phyloP scores from a whole-genome alignment of 2,329 filamentous ascomycete genomes.

The Cyphellophora europaea region DNA sequence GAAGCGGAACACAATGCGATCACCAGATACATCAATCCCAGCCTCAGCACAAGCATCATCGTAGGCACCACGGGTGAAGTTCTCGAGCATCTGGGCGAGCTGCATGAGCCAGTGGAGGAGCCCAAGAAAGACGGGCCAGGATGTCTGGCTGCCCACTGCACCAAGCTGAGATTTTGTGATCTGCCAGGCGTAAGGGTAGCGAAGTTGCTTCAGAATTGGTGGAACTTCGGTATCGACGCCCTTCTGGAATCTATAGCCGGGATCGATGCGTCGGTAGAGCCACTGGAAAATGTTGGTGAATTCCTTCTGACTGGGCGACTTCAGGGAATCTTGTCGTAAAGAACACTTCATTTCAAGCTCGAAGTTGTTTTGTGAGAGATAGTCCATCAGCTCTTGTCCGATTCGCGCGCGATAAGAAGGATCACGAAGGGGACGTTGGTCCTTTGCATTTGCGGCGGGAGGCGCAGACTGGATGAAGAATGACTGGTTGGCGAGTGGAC shows the following conservation, averaged over 20 bases:
- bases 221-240: conserved; percentile 93
- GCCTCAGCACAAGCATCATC: conserved; percentile 83
- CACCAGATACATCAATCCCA: conserved; percentile 77
- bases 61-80: conserved; percentile 68
- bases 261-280: conserved; percentile 93
- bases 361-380: conserved; percentile 86
- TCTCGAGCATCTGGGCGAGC: conserved; percentile 83
- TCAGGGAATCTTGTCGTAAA: conserved; percentile 81
- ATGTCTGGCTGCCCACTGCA: conserved; percentile 79
- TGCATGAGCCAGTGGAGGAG: conserved; percentile 99
- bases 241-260: conserved; percentile 85
- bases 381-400: conserved; percentile 82
- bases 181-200: conserved; percentile 89
- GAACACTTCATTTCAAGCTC: conserved; percentile 96
- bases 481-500: conserved; percentile 69
- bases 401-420: conserved; percentile 71
- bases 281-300: conserved; percentile 98
- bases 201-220: conserved; percentile 80
- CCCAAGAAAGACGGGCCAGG: conserved; percentile 91
- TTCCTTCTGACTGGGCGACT: conserved; percentile 93
- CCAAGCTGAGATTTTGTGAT: conserved; percentile 95
- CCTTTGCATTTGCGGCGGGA: conserved; percentile 70
- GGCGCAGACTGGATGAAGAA: conserved; percentile 87
- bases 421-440: conserved; percentile 80
- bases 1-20: conserved; percentile 92